Conservation (phyloP, 2,329 filamentous ascomycete species). For the Ambrosiella beaveri region DNA sequence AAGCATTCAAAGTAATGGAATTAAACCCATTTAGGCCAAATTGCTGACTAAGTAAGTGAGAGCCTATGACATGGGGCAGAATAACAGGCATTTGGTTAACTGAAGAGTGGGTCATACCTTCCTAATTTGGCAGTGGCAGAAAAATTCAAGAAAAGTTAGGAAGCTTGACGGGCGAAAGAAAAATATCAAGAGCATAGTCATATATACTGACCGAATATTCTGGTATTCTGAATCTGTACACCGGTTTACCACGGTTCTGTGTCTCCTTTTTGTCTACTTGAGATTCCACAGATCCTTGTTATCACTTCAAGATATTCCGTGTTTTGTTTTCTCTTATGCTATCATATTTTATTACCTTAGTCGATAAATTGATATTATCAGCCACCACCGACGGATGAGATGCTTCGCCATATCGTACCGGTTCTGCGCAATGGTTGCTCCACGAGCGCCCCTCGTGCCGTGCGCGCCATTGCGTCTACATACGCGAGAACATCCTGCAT, state of each 20-base stretch:
- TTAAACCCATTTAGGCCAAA: background rate
- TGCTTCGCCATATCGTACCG: conserved; percentile 13
- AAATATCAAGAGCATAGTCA: no score
- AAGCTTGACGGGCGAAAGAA: background rate
- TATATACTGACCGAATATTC: no score
- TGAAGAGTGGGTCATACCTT: background rate
- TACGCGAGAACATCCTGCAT: background rate
- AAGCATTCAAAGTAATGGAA: background rate
- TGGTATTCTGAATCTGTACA: no score
- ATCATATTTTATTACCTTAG: background rate
- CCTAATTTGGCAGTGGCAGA: background rate
- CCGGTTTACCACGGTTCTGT: no score
- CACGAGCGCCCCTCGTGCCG: background rate
- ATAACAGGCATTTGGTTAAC: background rate
- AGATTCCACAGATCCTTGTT: no score
- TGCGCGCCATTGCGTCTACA: background rate
- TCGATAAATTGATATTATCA: background rate
- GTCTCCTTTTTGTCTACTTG: no score
- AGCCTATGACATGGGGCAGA: background rate
- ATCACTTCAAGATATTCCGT: no score
- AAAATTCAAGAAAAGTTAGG: background rate
- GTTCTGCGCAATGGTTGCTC: conserved; percentile 9
- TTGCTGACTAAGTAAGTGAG: conserved; percentile 1
- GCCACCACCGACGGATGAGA: background rate
- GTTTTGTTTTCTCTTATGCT: background rate